Conservation (phyloP, 441 rosid genomes). For the Brassica hybrid region DNA sequence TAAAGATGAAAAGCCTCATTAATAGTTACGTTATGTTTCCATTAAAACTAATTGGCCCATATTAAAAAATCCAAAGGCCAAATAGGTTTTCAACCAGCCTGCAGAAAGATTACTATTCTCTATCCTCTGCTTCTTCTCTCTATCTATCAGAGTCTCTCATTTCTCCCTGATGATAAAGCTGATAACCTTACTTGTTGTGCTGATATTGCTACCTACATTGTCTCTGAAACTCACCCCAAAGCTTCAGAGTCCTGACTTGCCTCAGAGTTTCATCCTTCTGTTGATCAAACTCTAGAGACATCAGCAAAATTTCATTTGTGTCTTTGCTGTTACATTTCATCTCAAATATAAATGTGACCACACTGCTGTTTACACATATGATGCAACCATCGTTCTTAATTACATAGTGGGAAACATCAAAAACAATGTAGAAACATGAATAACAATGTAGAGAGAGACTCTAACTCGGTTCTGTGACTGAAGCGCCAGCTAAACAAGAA, state of each 20-base stretch:
- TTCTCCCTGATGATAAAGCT: neutral
- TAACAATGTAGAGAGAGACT: slow-evolving; percentile 39
- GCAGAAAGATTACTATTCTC: neutral
- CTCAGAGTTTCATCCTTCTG: neutral
- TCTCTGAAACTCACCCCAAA: neutral
- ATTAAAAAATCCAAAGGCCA: neutral
- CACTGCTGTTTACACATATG: slow-evolving; percentile 24
- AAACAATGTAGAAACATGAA: slow-evolving; percentile 6
- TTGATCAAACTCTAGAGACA: too few relatives aligned
- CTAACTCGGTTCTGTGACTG: slow-evolving; percentile 61
- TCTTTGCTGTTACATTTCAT: slow-evolving; percentile 14
- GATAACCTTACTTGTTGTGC: neutral
- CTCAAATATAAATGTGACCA: slow-evolving; percentile 10
- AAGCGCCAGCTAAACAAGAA: slow-evolving; percentile 68
- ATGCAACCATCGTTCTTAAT: slow-evolving; percentile 24
- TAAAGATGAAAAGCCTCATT: neutral
- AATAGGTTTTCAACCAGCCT: neutral
- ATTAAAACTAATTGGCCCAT: neutral
- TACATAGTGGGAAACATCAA: slow-evolving; percentile 13
- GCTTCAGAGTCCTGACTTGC: neutral
- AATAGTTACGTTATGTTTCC: neutral
- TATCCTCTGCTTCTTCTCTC: neutral
- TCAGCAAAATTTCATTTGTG: neutral
- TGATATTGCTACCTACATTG: neutral
- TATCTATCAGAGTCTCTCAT: neutral